Evolutionary conservation across 208 protist species (phyloP).

Genomic region (Zelonia costaricensis): DNA sequence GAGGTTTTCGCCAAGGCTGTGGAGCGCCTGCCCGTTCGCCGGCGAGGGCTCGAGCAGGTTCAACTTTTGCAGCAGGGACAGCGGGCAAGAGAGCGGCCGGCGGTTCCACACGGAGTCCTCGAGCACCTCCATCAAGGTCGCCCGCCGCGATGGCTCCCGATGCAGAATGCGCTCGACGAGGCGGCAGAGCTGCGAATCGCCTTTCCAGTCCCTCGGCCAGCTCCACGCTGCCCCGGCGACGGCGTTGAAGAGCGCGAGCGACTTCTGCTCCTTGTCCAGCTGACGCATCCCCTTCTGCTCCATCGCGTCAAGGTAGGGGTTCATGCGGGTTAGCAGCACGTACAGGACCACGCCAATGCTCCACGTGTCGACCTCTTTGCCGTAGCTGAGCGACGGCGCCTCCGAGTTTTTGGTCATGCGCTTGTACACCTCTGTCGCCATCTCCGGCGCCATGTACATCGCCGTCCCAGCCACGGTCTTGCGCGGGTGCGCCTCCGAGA

Average conservation of each 20-base stretch:
- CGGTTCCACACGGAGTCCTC: constrained; percentile 81
- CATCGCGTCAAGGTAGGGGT: constrained; percentile 81
- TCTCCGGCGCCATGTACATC: constrained; percentile 93
- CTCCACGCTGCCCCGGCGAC: constrained; percentile 75
- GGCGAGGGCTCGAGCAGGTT: constrained; percentile 55
- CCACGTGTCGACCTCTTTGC: constrained; percentile 89
- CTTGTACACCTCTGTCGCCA: constrained; percentile 85
- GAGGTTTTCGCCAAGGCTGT: constrained; percentile 51
- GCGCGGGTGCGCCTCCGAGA: constrained; percentile 72
- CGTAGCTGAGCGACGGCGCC: constrained; percentile 67
- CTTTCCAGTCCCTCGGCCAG: constrained; percentile 71
- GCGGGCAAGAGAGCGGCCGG: constrained; percentile 76
- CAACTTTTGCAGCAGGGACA: constrained; percentile 79
- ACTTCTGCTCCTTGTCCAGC: constrained; percentile 74
- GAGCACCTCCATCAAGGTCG: constrained; percentile 73
- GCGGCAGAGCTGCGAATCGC: constrained; percentile 55
- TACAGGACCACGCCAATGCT: constrained; percentile 90
- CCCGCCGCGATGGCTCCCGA: constrained; percentile 43
- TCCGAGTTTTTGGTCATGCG: constrained; percentile 67
- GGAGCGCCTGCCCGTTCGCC: constrained; percentile 26
- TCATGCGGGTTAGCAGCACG: constrained; percentile 84
- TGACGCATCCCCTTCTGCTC: constrained; percentile 48
- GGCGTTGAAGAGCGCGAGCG: constrained; percentile 69
- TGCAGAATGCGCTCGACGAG: constrained; percentile 74
- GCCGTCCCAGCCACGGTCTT: constrained; percentile 90